Evolutionary conservation across 768 basidiomycete genomes (phyloP), one percentile per base, ranked within the genome.

Genomic region (Lactifluus rugatus): DNA sequence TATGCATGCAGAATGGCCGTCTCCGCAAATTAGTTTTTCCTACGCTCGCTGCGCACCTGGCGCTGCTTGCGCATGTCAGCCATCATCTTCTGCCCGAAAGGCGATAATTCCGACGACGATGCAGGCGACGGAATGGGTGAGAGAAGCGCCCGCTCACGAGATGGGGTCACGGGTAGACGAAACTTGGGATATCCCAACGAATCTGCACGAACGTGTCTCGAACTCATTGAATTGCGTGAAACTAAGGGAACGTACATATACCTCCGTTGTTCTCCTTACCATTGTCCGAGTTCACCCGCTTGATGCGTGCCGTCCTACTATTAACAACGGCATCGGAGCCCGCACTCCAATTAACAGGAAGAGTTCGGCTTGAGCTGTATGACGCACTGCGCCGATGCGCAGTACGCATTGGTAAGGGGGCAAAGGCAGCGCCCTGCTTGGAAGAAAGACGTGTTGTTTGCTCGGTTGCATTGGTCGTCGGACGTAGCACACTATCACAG

Each of bases 41-140:
- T 58, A 26, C 48, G 52, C 21, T 57, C 59, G 25, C 45, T 45
- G 26, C 61, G 65, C 62, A 13, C 67, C 62, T 62, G 60, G 48
- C 70, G 67, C 64, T 76, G 71, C 56, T 70, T 68, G 51, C 87
- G 74, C 45, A 84, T 67, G 63, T 83, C 77, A 56, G 73, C 71
- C 87, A 89, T 89, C 65, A 89, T 75, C 66, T 83, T 76, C 63
- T 75, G 77, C 5, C 79, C 83, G 32, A 83, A 71, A 14, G 85
- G 85, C 19, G 87, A 89, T 50, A 90, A 72, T 61, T 89, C 88
- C 10, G 85, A 79, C 2, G 87, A 87, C 28, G 80, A 83, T 23
- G 84, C 78, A 21, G 87, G 85, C 1, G 85, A 87, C 3, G 83
- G 78, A 49, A 64, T 52, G 31, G 68, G 66, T 56, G 71, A 74